Conservation (phyloP, 306 rosid genomes). For the Acacia acuminata region DNA sequence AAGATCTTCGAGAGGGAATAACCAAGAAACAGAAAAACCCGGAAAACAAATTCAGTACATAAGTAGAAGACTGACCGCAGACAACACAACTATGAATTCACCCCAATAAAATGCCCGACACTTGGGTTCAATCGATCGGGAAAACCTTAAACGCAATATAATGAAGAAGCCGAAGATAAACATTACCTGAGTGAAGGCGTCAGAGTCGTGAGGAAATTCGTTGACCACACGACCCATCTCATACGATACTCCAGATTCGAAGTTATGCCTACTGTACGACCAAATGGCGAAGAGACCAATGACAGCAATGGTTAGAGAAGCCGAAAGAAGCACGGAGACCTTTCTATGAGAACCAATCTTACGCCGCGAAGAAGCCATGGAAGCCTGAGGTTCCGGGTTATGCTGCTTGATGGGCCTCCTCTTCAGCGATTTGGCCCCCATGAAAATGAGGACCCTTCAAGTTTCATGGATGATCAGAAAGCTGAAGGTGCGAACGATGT, state of each 20-base stretch:
- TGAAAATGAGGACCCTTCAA: slow-evolving; percentile 26
- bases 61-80: not conserved
- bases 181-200: slow-evolving; percentile 85
- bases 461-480: slow-evolving; percentile 27
- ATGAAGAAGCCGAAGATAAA: not conserved
- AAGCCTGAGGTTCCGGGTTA: slow-evolving; percentile 16
- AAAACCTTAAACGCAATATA: not conserved
- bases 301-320: slow-evolving; percentile 33
- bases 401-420: slow-evolving; percentile 46
- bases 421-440: slow-evolving; percentile 63
- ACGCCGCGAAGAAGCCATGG: slow-evolving; percentile 47
- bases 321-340: slow-evolving; percentile 36
- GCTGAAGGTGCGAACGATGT: not conserved
- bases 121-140: not conserved
- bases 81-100: not conserved
- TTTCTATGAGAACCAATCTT: slow-evolving; percentile 12
- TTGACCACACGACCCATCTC: slow-evolving; percentile 69
- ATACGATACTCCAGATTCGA: slow-evolving; percentile 18
- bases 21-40: not conserved
- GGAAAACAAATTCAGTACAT: not conserved
- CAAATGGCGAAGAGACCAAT: slow-evolving; percentile 50
- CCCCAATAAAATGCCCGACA: not conserved
- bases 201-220: slow-evolving; percentile 83
- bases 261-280: slow-evolving; percentile 35
- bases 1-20: not conserved